These are phyloP conservation scores for Pythium dissimile DNA, from an alignment of 352 stramenopile genomes.

Conservation along the genomic window DNA sequence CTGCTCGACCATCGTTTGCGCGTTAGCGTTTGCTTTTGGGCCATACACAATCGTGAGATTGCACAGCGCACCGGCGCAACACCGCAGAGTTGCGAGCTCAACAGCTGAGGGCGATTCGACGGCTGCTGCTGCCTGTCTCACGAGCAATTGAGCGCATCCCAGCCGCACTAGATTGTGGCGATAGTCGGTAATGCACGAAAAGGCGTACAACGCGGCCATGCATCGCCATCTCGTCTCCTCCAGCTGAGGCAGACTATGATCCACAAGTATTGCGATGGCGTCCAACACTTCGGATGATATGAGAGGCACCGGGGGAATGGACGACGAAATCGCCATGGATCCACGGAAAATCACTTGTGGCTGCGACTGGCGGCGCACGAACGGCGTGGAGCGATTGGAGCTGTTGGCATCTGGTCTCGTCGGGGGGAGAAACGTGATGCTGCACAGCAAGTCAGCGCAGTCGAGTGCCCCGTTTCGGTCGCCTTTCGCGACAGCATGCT, in stretches of 20 bases:
- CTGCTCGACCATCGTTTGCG: constrained; percentile 58
- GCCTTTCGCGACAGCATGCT: constrained; percentile 15
- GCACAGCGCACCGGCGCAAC: constrained; percentile 55
- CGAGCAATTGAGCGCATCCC: constrained; percentile 43
- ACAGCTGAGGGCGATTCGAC: constrained; percentile 12
- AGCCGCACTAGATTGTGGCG: constrained; percentile 45
- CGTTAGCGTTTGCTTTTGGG: constrained; percentile 21
- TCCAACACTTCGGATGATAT: constrained; percentile 31
- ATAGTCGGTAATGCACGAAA: constrained; percentile 42
- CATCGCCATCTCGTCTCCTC: constrained; percentile 63
- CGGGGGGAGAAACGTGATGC: constrained; percentile 35
- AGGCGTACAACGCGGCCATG: constrained; percentile 47
- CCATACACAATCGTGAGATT: constrained; percentile 50
- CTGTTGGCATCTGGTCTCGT: not conserved
- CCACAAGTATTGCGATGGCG: constrained; percentile 39
- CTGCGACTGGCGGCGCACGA: constrained; percentile 20
- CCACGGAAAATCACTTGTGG: constrained; percentile 10
- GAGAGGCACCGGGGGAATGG: constrained; percentile 23
- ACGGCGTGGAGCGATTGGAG: not conserved
- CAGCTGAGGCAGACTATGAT: not conserved
- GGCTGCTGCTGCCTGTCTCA: constrained; percentile 34
- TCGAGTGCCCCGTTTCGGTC: constrained; percentile 53
- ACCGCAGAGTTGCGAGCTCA: constrained; percentile 29
- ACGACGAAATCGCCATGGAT: not conserved
- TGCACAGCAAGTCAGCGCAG: constrained; percentile 61